Percentiles rank a stretch among this genome's conserved stretches.
Conservation (phyloP, 2,329 filamentous ascomycete species). For the Cladosporium sp. region DNA sequence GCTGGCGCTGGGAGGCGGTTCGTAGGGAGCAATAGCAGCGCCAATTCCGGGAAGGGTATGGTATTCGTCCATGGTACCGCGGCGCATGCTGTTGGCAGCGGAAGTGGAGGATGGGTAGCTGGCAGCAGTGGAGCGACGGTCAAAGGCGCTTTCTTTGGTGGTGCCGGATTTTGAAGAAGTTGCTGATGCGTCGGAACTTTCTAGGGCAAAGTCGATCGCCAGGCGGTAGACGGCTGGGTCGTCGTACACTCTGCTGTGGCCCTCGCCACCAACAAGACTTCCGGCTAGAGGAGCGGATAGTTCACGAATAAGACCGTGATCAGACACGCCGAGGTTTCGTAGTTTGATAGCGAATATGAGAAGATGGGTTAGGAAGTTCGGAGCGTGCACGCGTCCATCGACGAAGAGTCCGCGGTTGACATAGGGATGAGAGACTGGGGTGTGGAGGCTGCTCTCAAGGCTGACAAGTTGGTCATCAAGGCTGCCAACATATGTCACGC, state of each 20-base stretch:
- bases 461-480: constrained; percentile 97
- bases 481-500: constrained; percentile 84
- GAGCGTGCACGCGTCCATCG: constrained; percentile 84
- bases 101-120: constrained; percentile 27
- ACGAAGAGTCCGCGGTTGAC: constrained; percentile 96
- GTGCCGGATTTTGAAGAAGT: constrained; percentile 3
- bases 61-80: constrained; percentile 23
- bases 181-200: constrained; percentile 36
- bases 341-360: constrained; percentile 91
- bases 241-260: constrained; percentile 89
- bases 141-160: constrained; percentile 20
- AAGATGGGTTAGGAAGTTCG: constrained; percentile 88
- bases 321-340: constrained; percentile 84
- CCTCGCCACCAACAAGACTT: constrained; percentile 84
- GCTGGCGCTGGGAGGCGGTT: constrained; percentile 28
- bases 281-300: constrained; percentile 83
- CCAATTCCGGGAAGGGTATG: constrained; percentile 27
- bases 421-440: constrained; percentile 80
- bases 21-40: constrained; percentile 36
- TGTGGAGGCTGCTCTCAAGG: constrained; percentile 86
- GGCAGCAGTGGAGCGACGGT: constrained; percentile 21
- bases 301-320: constrained; percentile 90
- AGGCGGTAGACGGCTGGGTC: constrained; percentile 77
- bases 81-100: constrained; percentile 31
- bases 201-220: constrained; percentile 44